phyloP scores from a whole-genome alignment of 768 basidiomycete species.

The Auricularia heimuer region DNA sequence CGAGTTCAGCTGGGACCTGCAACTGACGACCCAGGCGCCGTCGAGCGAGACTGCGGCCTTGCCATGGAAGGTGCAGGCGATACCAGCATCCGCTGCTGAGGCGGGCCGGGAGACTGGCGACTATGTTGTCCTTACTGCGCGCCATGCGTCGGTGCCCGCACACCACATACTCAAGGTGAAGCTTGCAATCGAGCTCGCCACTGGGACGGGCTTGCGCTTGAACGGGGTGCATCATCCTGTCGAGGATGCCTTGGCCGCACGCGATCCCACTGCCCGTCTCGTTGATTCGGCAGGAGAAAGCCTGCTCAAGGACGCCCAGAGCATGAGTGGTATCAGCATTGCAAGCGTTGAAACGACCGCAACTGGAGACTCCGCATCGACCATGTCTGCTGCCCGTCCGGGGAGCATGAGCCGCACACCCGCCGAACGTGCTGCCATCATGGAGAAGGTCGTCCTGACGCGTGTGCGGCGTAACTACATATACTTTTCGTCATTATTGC shows the following conservation, averaged over 20 bases:
- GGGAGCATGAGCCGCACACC: conserved; percentile 12
- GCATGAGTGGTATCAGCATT: conserved; percentile 54
- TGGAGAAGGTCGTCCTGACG: conserved; percentile 75
- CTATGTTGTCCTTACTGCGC: conserved; percentile 48
- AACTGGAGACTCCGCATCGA: conserved; percentile 6
- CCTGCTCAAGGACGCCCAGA: conserved; percentile 62
- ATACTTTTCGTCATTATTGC: conserved; percentile 92
- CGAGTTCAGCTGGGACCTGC: conserved; percentile 69
- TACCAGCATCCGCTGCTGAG: not conserved
- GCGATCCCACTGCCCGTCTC: conserved; percentile 57
- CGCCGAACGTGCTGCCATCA: conserved; percentile 41
- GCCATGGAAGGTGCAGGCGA: conserved; percentile 47
- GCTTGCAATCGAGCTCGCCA: conserved; percentile 69
- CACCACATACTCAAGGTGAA: conserved; percentile 75
- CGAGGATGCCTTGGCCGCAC: conserved; percentile 47
- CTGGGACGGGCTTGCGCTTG: conserved; percentile 66
- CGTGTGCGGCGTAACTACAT: conserved; percentile 91
- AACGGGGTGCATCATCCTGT: conserved; percentile 75
- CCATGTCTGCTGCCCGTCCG: conserved; percentile 4
- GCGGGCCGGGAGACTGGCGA: conserved; percentile 5
- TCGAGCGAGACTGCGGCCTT: conserved; percentile 60
- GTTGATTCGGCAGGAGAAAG: conserved; percentile 11
- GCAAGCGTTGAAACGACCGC: conserved; percentile 51
- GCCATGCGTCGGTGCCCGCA: conserved; percentile 61
- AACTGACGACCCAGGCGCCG: conserved; percentile 63